These are phyloP conservation scores for Eucalyptus cladocalyx DNA, from an alignment of 345 rosid genomes.

Conservation along the genomic window DNA sequence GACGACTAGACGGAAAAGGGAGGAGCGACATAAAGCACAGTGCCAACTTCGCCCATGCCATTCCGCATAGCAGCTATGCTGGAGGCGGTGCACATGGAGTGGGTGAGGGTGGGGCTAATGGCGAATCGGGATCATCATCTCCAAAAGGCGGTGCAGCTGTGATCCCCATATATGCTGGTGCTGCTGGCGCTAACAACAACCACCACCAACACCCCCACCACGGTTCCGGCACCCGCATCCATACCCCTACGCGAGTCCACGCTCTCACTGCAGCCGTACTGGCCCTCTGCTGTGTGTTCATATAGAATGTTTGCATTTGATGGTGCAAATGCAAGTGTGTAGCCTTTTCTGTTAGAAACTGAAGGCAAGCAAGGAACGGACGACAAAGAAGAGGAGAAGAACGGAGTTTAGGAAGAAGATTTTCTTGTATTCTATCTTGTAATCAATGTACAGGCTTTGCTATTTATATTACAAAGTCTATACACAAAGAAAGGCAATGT, in stretches of 20 bases:
- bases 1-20: not conserved
- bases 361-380: too few relatives aligned
- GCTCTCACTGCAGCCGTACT: not conserved
- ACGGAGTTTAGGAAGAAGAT: too few relatives aligned
- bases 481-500: too few relatives aligned
- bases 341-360: not conserved
- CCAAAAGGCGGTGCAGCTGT: not conserved
- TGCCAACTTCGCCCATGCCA: not conserved
- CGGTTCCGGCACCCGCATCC: not conserved
- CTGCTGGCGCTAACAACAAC: slow-evolving; percentile 9
- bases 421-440: too few relatives aligned
- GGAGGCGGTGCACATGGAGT: not conserved
- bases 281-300: not conserved
- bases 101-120: not conserved
- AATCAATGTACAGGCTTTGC: too few relatives aligned
- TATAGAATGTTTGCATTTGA: not conserved
- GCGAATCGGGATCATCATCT: not conserved
- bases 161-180: slow-evolving; percentile 1
- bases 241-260: not conserved
- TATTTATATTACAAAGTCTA: too few relatives aligned
- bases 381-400: too few relatives aligned
- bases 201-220: not conserved
- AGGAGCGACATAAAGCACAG: not conserved
- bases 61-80: not conserved
- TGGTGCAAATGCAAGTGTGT: not conserved